phyloP scores from a whole-genome alignment of 257 asterid species.

The Nicotiana sylvestris region DNA sequence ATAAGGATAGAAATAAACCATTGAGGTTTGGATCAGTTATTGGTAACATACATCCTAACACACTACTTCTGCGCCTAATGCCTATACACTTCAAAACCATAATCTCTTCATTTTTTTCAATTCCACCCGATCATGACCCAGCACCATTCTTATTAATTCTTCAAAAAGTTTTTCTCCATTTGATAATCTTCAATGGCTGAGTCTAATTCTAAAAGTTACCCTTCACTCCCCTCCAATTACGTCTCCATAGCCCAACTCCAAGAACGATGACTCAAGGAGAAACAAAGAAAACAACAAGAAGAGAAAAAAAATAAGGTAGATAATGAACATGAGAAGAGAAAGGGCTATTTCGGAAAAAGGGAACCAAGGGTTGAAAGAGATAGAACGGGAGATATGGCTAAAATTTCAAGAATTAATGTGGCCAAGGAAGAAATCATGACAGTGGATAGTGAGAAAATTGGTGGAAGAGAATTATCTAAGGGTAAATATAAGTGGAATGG shows the following conservation, averaged over 20 bases:
- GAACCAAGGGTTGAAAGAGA: conserved; percentile 14
- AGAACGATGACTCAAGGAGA: conserved; percentile 53
- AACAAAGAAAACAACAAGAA: conserved; percentile 26
- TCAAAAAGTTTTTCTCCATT: not conserved
- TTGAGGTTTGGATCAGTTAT: too few species aligned
- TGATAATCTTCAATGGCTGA: not conserved
- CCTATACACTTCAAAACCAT: too few species aligned
- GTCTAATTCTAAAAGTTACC: conserved; percentile 8
- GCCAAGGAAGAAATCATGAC: not conserved
- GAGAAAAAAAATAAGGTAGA: conserved; percentile 13
- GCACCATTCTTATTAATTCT: not conserved
- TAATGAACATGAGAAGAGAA: not conserved
- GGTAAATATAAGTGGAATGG: conserved; percentile 13
- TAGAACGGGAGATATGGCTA: not conserved
- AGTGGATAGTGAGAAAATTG: conserved; percentile 4
- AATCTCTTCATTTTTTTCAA: not conserved
- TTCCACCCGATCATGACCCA: not conserved
- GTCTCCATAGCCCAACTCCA: conserved; percentile 54
- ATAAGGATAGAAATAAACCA: too few species aligned
- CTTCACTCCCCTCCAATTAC: conserved; percentile 57
- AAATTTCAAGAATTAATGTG: not conserved
- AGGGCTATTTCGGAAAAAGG: not conserved
- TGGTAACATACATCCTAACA: too few species aligned
- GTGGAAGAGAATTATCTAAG: not conserved
- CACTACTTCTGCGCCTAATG: too few species aligned